Evolutionary conservation across 164 flowering plant genomes (phyloP).

Genomic region (Tetracentron sinense): DNA sequence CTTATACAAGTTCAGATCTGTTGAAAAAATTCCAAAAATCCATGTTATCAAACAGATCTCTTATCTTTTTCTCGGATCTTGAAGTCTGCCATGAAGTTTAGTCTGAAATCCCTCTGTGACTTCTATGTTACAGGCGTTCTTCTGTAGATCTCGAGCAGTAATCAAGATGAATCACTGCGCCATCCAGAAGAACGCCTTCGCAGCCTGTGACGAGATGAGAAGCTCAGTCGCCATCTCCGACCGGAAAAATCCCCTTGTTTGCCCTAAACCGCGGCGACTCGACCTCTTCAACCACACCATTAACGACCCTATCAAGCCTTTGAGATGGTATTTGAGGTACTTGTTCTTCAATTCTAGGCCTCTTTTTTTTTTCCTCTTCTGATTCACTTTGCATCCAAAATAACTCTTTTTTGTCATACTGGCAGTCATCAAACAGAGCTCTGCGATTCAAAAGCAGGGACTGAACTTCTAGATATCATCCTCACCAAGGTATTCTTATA

Average conservation of each 20-base stretch:
- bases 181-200: slow-evolving; percentile 41
- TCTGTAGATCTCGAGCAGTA: background rate
- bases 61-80: background rate
- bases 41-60: too few relatives aligned
- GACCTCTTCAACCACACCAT: slow-evolving; percentile 29
- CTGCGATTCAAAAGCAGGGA: slow-evolving; percentile 56
- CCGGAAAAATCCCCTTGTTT: slow-evolving; percentile 42
- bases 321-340: slow-evolving; percentile 65
- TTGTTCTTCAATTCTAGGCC: background rate
- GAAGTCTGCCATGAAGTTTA: background rate
- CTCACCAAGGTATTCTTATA: slow-evolving; percentile 52
- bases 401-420: background rate
- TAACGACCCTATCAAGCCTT: slow-evolving; percentile 37
- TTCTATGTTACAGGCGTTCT: slow-evolving; percentile 11
- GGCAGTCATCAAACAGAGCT: slow-evolving; percentile 61
- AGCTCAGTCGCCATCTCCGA: slow-evolving; percentile 25
- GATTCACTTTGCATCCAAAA: background rate
- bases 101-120: background rate
- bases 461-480: slow-evolving; percentile 73
- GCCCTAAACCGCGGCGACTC: slow-evolving; percentile 69
- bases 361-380: too few relatives aligned
- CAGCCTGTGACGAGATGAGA: slow-evolving; percentile 40
- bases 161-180: slow-evolving; percentile 48
- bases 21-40: background rate
- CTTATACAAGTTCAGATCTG: background rate